A percentile compares a stretch with the other conserved stretches of the same genome.
Evolutionary conservation across 2,329 filamentous ascomycete genomes (phyloP).

Genomic region (Xenoacremonium recifei): DNA sequence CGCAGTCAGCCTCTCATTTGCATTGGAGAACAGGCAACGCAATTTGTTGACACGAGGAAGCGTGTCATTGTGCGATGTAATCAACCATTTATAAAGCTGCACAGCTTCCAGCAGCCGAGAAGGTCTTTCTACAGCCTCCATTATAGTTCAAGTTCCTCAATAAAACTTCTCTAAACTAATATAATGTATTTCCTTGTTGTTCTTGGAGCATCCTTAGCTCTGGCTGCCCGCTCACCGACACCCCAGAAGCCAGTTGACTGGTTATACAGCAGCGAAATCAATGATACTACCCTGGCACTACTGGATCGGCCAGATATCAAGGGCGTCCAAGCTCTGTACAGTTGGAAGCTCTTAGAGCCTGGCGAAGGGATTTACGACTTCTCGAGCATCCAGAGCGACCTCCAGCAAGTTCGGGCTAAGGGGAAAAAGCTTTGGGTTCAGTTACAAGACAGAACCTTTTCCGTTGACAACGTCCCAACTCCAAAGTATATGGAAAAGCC

Average conservation of each 20-base stretch:
- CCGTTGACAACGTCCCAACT: constrained; percentile 9
- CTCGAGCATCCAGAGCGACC: constrained; percentile 10
- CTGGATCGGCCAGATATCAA: constrained; percentile 10
- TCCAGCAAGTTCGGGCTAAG: constrained; percentile 28
- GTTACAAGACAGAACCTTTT: constrained; percentile 18
- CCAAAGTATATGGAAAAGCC: constrained; percentile 15
- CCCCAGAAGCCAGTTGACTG: not conserved
- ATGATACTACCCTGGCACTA: constrained; percentile 4
- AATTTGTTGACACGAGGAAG: no score
- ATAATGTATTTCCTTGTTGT: no score
- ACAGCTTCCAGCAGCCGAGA: no score
- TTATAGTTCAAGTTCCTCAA: no score
- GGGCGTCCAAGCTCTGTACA: constrained; percentile 12
- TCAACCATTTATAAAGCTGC: no score
- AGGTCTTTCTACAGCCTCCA: no score
- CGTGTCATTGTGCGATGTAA: no score
- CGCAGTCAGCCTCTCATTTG: no score
- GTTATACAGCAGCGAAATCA: constrained; percentile 5
- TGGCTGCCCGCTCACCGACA: not conserved
- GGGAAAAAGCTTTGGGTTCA: constrained; percentile 21
- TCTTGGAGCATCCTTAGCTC: not conserved
- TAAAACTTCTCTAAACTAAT: no score
- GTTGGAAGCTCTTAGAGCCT: constrained; percentile 12
- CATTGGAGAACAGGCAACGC: no score
- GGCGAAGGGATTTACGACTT: not conserved